Conservation (phyloP, 1,139 yeast genomes). For the Scheffersomyces cryptocercus region DNA sequence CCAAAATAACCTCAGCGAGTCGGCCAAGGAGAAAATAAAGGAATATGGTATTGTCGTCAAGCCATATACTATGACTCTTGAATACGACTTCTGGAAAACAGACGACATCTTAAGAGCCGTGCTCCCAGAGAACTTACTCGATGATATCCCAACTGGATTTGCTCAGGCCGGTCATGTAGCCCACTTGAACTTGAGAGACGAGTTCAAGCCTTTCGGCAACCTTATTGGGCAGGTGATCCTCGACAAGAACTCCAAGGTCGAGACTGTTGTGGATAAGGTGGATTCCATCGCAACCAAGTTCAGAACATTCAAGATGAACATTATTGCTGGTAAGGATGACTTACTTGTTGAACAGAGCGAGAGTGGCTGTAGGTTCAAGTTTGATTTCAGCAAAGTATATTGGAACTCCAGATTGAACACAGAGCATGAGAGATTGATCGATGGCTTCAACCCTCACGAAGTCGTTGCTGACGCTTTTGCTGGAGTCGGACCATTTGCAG, state of each 20-base stretch:
- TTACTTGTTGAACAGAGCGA: slow-evolving; percentile 85
- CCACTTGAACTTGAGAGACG: slow-evolving; percentile 82
- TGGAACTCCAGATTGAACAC: slow-evolving; percentile 97
- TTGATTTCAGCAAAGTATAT: slow-evolving; percentile 91
- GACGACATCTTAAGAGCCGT: slow-evolving; percentile 81
- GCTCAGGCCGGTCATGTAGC: slow-evolving; percentile 97
- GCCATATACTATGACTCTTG: slow-evolving; percentile 59
- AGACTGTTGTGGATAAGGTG: slow-evolving; percentile 92
- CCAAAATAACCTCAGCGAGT: slow-evolving; percentile 36
- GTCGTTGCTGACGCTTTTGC: slow-evolving; percentile 96
- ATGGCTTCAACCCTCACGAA: slow-evolving; percentile 58
- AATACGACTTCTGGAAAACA: slow-evolving; percentile 81
- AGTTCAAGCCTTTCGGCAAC: slow-evolving; percentile 77
- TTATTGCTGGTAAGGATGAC: slow-evolving; percentile 79
- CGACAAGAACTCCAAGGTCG: slow-evolving; percentile 78
- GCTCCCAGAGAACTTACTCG: slow-evolving; percentile 68
- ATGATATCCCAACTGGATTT: slow-evolving; percentile 86
- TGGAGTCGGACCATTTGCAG: slow-evolving; percentile 98
- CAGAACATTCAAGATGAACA: slow-evolving; percentile 91
- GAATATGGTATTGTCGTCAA: slow-evolving; percentile 48
- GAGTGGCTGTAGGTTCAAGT: slow-evolving; percentile 79
- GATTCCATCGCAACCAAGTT: slow-evolving; percentile 85
- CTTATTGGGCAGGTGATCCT: slow-evolving; percentile 88
- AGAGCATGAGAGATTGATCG: slow-evolving; percentile 83
- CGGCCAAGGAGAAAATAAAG: slow-evolving; percentile 45